These are phyloP conservation scores for Zanthoxylum bungeanum DNA, from an alignment of 345 rosid genomes.

Conservation along the genomic window DNA sequence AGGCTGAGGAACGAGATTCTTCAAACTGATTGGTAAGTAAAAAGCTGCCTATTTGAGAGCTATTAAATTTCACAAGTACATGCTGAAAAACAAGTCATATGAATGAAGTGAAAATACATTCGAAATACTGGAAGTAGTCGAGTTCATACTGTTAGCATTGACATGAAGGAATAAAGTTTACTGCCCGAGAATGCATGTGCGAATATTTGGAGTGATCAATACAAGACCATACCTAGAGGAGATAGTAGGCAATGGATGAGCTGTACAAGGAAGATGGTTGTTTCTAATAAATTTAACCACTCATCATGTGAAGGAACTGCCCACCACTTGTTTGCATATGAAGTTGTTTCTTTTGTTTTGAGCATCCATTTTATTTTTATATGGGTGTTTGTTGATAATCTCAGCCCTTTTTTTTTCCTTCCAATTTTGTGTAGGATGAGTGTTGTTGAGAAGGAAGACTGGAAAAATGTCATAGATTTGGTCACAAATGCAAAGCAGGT, in stretches of 20 bases:
- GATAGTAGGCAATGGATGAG: background rate
- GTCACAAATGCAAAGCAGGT: constrained; percentile 85
- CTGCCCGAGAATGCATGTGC: background rate
- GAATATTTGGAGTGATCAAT: no score
- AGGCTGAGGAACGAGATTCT: constrained; percentile 84
- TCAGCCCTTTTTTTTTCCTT: background rate
- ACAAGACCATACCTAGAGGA: background rate
- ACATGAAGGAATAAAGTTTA: background rate
- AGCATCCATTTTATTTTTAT: background rate
- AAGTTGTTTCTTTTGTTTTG: background rate
- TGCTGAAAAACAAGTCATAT: background rate
- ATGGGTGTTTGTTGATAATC: background rate
- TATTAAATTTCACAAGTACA: background rate
- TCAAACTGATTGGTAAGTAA: constrained; percentile 77
- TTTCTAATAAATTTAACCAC: background rate
- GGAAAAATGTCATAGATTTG: constrained; percentile 69
- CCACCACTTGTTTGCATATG: background rate
- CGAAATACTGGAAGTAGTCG: background rate
- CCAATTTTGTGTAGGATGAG: constrained; percentile 60
- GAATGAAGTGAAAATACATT: background rate
- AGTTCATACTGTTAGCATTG: background rate
- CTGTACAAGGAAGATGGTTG: background rate
- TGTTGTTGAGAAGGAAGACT: constrained; percentile 74
- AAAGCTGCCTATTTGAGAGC: background rate
- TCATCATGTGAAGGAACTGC: background rate